Conservation (phyloP, 768 basidiomycete species). For the Chalciporus pseudorubinellus region DNA sequence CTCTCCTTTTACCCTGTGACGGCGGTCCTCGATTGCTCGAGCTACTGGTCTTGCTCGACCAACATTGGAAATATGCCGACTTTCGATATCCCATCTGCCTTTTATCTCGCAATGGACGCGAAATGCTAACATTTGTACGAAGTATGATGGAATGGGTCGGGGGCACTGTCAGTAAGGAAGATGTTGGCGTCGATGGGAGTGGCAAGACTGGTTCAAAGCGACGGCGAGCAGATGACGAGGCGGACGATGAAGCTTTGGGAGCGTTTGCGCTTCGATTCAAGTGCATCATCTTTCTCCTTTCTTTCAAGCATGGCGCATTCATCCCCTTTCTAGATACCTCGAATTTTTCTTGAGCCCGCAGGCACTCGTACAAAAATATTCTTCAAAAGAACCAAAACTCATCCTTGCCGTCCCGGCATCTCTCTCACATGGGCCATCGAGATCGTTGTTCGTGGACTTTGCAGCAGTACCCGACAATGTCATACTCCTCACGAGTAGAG, state of each 20-base stretch:
- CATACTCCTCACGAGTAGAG: constrained; percentile 76
- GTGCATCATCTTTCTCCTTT: constrained; percentile 43
- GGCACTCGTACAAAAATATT: constrained; percentile 75
- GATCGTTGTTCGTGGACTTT: constrained; percentile 83
- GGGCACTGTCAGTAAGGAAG: constrained; percentile 90
- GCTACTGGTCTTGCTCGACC: constrained; percentile 91
- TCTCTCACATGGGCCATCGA: constrained; percentile 88
- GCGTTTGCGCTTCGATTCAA: constrained; percentile 86
- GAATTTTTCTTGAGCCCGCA: constrained; percentile 87
- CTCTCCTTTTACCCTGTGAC: constrained; percentile 89
- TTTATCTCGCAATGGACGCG: constrained; percentile 84
- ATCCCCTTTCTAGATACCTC: constrained; percentile 60
- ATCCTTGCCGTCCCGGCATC: constrained; percentile 92
- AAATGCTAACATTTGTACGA: constrained; percentile 90
- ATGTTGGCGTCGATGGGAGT: constrained; percentile 76
- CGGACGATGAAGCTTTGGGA: constrained; percentile 79
- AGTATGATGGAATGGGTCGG: constrained; percentile 99
- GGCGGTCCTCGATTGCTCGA: constrained; percentile 94
- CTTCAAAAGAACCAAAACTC: constrained; percentile 86
- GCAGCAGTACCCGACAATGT: constrained; percentile 82
- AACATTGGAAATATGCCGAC: constrained; percentile 92
- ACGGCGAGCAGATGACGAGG: constrained; percentile 64
- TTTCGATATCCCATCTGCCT: constrained; percentile 89
- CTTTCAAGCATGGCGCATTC: background rate
- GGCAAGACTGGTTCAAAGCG: constrained; percentile 50